These are phyloP conservation scores for Suillus occidentalis DNA, from an alignment of 768 basidiomycete species.

Conservation along the genomic window DNA sequence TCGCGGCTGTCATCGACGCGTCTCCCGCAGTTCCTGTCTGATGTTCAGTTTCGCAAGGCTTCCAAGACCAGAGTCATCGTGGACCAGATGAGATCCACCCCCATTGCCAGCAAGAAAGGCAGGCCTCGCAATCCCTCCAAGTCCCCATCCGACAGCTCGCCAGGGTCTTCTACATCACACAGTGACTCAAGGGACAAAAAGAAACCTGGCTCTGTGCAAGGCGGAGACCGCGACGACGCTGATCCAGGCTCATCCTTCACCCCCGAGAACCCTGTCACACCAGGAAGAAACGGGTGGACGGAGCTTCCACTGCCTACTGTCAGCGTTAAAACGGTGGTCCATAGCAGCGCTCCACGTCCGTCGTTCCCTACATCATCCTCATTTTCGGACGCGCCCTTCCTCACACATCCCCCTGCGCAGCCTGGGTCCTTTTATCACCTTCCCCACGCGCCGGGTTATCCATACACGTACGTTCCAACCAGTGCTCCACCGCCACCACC, in stretches of 20 bases:
- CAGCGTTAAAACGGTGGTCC: neutral
- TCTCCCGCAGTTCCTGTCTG: conserved; percentile 52
- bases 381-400: neutral
- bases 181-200: no score
- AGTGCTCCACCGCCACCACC: neutral
- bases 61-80: conserved; percentile 63
- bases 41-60: conserved; percentile 35
- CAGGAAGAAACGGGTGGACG: neutral
- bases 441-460: neutral
- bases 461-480: neutral
- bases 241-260: neutral
- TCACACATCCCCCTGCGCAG: neutral
- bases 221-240: neutral
- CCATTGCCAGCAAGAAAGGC: conserved; percentile 7
- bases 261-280: neutral
- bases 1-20: conserved; percentile 34
- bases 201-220: neutral
- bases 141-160: neutral
- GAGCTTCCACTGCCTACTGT: neutral
- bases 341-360: neutral
- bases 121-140: conserved; percentile 19
- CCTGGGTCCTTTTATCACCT: neutral
- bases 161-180: neutral
- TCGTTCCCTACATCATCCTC: neutral
- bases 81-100: conserved; percentile 48